Percentiles rank a stretch among this genome's conserved stretches.
phyloP scores from a whole-genome alignment of 805 yeast genomes.

The Barnettozyma salicaria region DNA sequence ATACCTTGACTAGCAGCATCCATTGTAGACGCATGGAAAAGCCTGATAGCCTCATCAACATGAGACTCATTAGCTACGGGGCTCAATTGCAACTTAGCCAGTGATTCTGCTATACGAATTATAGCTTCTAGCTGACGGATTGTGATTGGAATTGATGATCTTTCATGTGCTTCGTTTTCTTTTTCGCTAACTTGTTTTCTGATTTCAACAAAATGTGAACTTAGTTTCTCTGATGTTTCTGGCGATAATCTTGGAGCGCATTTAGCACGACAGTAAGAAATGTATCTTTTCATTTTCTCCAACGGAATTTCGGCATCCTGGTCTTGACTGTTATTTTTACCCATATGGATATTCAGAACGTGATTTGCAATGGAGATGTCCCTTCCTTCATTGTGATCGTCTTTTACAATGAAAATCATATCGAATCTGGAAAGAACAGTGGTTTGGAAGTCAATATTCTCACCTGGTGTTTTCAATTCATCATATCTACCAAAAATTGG shows the following conservation, averaged over 20 bases:
- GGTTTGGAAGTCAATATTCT: conserved; percentile 95
- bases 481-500: conserved; percentile 97
- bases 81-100: conserved; percentile 78
- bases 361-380: conserved; percentile 91
- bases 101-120: conserved; percentile 87
- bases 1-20: conserved; percentile 69
- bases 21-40: conserved; percentile 96
- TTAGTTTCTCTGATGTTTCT: conserved; percentile 83
- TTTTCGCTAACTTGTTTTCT: conserved; percentile 75
- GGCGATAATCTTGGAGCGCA: conserved; percentile 91
- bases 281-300: conserved; percentile 84
- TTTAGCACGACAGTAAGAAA: conserved; percentile 80
- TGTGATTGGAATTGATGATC: conserved; percentile 95
- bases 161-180: conserved; percentile 76
- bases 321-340: conserved; percentile 53
- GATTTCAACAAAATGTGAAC: conserved; percentile 88
- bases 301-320: conserved; percentile 75
- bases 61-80: conserved; percentile 85
- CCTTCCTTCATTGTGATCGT: conserved; percentile 80
- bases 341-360: conserved; percentile 92
- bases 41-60: conserved; percentile 91
- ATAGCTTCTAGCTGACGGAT: conserved; percentile 97
- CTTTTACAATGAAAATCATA: conserved; percentile 96
- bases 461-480: conserved; percentile 94
- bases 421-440: conserved; percentile 96